Conservation (phyloP, 257 asterid genomes). For the Solanum corneliomulleri region DNA sequence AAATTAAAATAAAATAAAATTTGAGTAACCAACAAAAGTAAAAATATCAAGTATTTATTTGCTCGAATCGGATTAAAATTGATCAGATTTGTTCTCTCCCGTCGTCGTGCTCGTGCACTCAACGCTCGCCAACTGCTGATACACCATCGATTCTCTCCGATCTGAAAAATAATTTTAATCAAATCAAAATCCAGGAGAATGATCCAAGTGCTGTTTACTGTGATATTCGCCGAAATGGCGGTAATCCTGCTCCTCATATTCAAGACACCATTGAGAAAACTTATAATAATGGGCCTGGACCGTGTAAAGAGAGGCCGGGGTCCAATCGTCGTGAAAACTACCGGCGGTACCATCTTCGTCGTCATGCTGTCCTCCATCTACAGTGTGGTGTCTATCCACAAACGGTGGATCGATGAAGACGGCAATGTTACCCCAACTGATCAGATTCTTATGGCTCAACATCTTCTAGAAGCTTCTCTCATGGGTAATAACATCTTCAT, state of each 20-base stretch:
- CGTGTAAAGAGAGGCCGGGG: slow-evolving; percentile 77
- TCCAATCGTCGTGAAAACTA: slow-evolving; percentile 58
- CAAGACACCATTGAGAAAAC: slow-evolving; percentile 78
- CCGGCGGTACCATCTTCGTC: slow-evolving; percentile 40
- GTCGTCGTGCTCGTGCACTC: background rate
- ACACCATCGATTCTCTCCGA: background rate
- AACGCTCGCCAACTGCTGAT: background rate
- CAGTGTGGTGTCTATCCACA: slow-evolving; percentile 45
- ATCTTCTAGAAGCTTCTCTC: slow-evolving; percentile 82
- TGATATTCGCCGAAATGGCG: slow-evolving; percentile 63
- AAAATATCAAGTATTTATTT: background rate
- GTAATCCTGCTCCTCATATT: slow-evolving; percentile 66
- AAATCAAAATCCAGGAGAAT: slow-evolving; percentile 9
- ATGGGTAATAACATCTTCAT: slow-evolving; percentile 41
- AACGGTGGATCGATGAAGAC: slow-evolving; percentile 59
- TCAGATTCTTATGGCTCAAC: slow-evolving; percentile 63
- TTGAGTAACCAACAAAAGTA: background rate
- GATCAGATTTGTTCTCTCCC: background rate
- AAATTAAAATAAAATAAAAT: background rate
- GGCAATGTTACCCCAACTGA: slow-evolving; percentile 68
- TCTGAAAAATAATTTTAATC: background rate
- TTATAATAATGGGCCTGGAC: slow-evolving; percentile 64
- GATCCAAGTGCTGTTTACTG: slow-evolving; percentile 46
- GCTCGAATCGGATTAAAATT: background rate
- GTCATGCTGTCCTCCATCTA: slow-evolving; percentile 53